Evolutionary conservation across 2,329 filamentous ascomycete genomes (phyloP), one percentile per base, ranked within the genome.

Genomic region (Graphilbum sp.): DNA sequence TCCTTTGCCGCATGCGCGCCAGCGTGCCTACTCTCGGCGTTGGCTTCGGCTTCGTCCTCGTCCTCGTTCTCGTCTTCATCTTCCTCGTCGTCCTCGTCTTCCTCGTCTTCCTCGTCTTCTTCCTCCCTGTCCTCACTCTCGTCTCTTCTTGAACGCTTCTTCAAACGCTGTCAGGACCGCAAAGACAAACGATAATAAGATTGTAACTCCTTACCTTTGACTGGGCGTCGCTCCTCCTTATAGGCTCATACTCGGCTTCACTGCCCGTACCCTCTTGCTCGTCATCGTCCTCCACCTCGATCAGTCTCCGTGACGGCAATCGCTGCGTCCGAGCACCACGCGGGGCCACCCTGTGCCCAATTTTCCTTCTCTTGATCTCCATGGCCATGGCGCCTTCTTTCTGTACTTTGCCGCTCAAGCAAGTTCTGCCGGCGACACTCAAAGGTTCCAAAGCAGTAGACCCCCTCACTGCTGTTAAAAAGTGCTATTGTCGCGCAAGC

Each of bases 271-370:
- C 34, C 2, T 37, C 39, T 1, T 32, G 32, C 1, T 37, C 39
- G 2, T 39, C 42, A 3, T 29, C 29, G 2, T 38, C 44, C 45
- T 56, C 41, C 39, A 66, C 38, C 56, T 59, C 54, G 61, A 29
- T 29, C 13, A 29, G 7, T 12, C 27, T 9, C 13, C 27, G 27
- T 12, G 27, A 15, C n/a, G 17, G 20, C 18, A 15, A 4, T 23
- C 15, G 33, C 33, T 25, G 15, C 5, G n/a, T n/a, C n/a, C 21
- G 27, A n/a, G 27, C 9, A 32, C 3, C 17, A 11, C 18, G 11
- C 17, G 8, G 4, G 30, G 16, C 17, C 17, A 9, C 31, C 3
- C 17, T 10, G 3, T 18, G 16, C 17, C 31, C 17, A 5, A 19
- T 16, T 15, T 32, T 32, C 31, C 31, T 3, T 18, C 15, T 32